These are phyloP conservation scores for Fusarium irregulare DNA, from an alignment of 2,329 filamentous ascomycete species.

Conservation along the genomic window DNA sequence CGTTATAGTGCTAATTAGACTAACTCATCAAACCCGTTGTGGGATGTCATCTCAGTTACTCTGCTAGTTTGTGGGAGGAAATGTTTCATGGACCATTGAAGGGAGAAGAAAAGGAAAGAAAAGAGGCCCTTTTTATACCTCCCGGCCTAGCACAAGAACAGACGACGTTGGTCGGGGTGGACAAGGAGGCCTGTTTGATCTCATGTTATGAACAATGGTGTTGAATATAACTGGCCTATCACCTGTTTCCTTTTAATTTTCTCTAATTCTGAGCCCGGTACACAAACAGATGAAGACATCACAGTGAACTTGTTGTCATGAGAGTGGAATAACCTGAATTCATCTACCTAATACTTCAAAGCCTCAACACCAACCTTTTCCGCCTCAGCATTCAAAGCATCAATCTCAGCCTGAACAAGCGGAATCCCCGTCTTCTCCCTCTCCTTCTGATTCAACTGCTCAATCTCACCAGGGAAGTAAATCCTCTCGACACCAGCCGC, in stretches of 20 bases:
- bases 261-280: no score
- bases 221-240: not conserved
- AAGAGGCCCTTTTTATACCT: not conserved
- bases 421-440: constrained; percentile 68
- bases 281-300: no score
- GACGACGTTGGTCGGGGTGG: not conserved
- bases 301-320: not conserved
- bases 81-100: not conserved
- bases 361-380: constrained; percentile 53
- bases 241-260: no score
- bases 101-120: not conserved
- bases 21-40: no score
- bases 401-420: constrained; percentile 66
- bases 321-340: not conserved
- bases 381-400: constrained; percentile 66
- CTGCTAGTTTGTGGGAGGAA: no score
- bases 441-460: constrained; percentile 64
- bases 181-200: not conserved
- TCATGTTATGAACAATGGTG: not conserved
- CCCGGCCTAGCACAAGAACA: not conserved
- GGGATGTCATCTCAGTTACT: no score
- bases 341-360: constrained; percentile 8
- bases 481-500: constrained; percentile 67
- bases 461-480: constrained; percentile 72
- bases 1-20: no score